Evolutionary conservation across 176 grass and related monocot species (phyloP).

Genomic region (Ensete ventricosum): DNA sequence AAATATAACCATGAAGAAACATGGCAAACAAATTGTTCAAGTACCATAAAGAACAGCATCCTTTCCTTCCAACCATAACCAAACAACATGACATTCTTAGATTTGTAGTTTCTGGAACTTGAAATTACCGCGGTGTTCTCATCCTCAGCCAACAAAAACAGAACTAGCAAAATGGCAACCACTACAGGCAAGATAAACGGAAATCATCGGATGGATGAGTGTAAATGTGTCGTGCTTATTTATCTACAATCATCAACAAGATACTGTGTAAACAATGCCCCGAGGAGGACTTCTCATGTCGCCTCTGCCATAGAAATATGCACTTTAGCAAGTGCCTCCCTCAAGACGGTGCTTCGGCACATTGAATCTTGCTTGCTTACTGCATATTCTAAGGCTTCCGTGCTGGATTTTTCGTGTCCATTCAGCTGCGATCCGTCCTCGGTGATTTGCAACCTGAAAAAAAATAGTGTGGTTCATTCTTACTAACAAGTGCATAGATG

Average conservation of each 20-base stretch:
- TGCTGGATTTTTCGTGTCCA: conserved; percentile 1
- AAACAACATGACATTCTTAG: no score
- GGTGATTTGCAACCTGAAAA: conserved; percentile 6
- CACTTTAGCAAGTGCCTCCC: conserved; percentile 34
- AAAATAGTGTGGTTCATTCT: background rate
- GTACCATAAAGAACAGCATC: no score
- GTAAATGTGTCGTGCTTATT: background rate
- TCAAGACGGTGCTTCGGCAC: conserved; percentile 57
- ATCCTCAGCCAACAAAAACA: background rate
- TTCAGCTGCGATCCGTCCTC: background rate
- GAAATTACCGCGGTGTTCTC: background rate
- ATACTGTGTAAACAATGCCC: background rate
- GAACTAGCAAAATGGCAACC: no score
- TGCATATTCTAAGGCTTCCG: conserved; percentile 31
- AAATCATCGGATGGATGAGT: no score
- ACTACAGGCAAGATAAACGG: no score
- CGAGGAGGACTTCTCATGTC: background rate
- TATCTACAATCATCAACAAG: background rate
- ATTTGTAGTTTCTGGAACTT: background rate
- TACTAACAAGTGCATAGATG: background rate
- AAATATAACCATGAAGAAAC: no score
- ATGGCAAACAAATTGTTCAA: no score
- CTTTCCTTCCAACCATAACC: no score
- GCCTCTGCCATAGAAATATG: conserved; percentile 51
- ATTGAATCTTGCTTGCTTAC: conserved; percentile 40